Base-by-base conservation (phyloP, 805 yeast species). In the Saccharomycopsis sp. region DNA sequence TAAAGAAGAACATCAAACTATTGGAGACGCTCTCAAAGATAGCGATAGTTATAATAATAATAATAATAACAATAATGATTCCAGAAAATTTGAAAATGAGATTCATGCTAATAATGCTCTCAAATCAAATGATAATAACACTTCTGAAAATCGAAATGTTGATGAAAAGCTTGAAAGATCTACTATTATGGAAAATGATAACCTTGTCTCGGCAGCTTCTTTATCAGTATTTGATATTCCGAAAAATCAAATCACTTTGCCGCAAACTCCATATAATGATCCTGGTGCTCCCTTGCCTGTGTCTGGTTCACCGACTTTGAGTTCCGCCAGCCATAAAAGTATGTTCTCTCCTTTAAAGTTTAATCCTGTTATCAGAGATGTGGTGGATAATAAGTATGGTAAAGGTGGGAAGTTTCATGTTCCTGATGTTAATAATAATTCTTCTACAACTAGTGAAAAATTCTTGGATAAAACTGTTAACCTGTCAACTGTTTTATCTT, bases 331-430 rank as follows among this genome's bases (percentile, higher is more conserved):
- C 5, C 26, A 21, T n/a, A 54, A 71, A 62, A 42, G 95, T 32
- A 74, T 79, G 0, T 88, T 86, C 58, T 83, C 95, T 0, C 94
- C 95, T 0, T 63, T 87, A 31, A 68, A 71, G 31, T 88, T 87
- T 60, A 81, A 84, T 51, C 95, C 95, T 1, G 70, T 79, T 15
- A 80, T 85, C 40, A 77, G 76, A 42, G 70, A 73, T 35, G 76
- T 72, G 43, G 77, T 89, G 30, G 97, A 89, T 54, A 76, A 82
- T 42, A 89, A 89, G 53, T 89, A 89, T 52, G 79, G 79, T 10
- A 70, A 70, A 48, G 98, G 98, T 4, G 98, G 98, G 2, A 82
- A 88, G 53, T 89, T 83, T 54, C 87, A 77, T 54, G 84, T 82
- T 13, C 45, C 46, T 14, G 45, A 42, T 12, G 21, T 12, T n/a